Base-by-base conservation (phyloP, 1,139 yeast species). In the Pichia sp. region DNA sequence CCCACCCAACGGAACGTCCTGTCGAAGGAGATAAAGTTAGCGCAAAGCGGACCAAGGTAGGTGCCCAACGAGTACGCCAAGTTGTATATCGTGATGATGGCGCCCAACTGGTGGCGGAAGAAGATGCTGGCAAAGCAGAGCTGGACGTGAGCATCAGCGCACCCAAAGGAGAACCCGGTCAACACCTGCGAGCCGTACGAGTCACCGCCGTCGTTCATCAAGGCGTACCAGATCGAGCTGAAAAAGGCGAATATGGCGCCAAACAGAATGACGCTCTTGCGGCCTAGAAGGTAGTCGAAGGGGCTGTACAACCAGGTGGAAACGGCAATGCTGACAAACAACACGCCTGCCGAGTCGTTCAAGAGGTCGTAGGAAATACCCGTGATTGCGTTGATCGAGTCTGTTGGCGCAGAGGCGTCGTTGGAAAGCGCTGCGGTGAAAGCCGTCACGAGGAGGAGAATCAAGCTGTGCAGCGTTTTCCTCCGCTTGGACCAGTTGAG, bases 111-210 rank as follows among this genome's bases (percentile, higher is more conserved):
- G 61, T 73, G 75, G 61, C 69, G 71, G 61, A 65, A 74, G 57
- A 69, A 72, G 16, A 73, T 64, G 55, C 69, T 68, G 38, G 72
- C 66, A 50, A 74, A 61, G 54, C 73, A 67, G 47, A 70, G 65
- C 59, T 72, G 77, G 36, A 68, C 75, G 58, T 72, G 76, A 1
- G 77, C 76, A 57, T 72, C 75, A 5, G 74, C 70, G 32, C 72
- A 67, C 45, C 73, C 68, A 51, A 72, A 71, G 5, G 71, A 64
- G 44, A 70, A 63, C 1, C 76, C 76, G 16, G 73, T 70, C 30
- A 73, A 67, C 10, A 72, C 60, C 58, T 74, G 76, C 1, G 75
- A 71, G 64, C 76, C 74, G 55, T 70, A 70, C 4, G 72, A 62
- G 57, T 71, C 75, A 19, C 72, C 66, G 13, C 69, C 63, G 2